Base-by-base conservation (phyloP, 257 asterid genomes). In the Solanum pennellii region DNA sequence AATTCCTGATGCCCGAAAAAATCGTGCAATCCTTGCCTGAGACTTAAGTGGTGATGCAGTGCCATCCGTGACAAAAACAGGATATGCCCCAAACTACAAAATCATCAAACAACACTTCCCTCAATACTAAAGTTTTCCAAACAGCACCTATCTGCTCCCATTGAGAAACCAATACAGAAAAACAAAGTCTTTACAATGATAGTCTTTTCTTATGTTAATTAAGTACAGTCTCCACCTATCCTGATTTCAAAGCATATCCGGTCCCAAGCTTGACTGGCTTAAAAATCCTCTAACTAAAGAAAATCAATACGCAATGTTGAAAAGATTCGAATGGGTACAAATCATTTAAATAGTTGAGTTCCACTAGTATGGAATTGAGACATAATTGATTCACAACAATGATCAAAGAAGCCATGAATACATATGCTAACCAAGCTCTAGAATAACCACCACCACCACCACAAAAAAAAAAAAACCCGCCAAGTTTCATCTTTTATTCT, bases 21-120 rank as follows among this genome's bases (percentile, higher is more conserved):
- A 97, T 23, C 99, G 92, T 33, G 62, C 37, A 74, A 94, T 92
- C 93, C 99, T 94, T 29, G 98, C 96, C 87, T 91, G 94, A 84
- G 98, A 95, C 91, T 97, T 97, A 33, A 97, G 89, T 1, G 97
- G 99, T 2, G 99, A 97, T 3, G 99, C 99, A 60, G 95, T 93
- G 87, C 99, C 99, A 90, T 97, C 99, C 21, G 92, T 91, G 33
- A 96, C 96, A 80, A 97, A 97, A 74, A 96, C 95, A 0, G 99
- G 99, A 91, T 90, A 97, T 27, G 98, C 99, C 82, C 99, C 99
- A 91, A 96, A 97, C 99, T 97, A 95, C 86, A 92, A 73, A 80
- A 49, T 91, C 20, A 82, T 33, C 85, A 90, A n/a, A 91, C 89
- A 47, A 75, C 88, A 88, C n/a, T 49, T 86, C 74, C 82, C 33